These are phyloP conservation scores for Royoungia palumana DNA, from an alignment of 768 basidiomycete species.

Conservation along the genomic window DNA sequence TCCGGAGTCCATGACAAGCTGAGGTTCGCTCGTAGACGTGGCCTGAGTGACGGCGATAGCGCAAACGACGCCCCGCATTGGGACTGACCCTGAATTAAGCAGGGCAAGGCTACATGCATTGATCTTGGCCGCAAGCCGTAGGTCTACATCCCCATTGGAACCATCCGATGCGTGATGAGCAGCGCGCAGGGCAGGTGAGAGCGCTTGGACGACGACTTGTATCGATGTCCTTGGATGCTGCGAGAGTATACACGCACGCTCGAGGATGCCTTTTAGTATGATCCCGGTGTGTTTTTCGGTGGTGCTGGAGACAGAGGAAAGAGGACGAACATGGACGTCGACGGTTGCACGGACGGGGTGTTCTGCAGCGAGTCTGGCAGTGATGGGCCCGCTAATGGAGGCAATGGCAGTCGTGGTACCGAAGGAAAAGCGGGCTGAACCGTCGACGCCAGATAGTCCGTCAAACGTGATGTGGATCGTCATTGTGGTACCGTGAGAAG, in stretches of 20 bases:
- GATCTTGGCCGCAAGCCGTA: conserved; percentile 59
- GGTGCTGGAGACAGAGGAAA: conserved; percentile 66
- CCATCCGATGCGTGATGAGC: too few relatives aligned
- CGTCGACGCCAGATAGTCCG: conserved; percentile 66
- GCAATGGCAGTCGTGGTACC: conserved; percentile 46
- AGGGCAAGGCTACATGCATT: conserved; percentile 71
- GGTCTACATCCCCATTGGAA: conserved; percentile 26
- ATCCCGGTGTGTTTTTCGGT: conserved; percentile 58
- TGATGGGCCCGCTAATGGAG: conserved; percentile 79
- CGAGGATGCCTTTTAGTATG: conserved; percentile 52
- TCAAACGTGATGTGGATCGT: conserved; percentile 47
- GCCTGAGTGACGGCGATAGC: conserved; percentile 57
- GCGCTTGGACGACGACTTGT: conserved; percentile 72
- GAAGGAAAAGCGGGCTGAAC: conserved; percentile 63
- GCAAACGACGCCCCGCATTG: conserved; percentile 72
- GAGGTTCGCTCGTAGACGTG: conserved; percentile 6
- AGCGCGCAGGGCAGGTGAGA: conserved; percentile 25
- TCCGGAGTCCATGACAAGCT: conserved; percentile 51
- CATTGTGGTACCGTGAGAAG: too few relatives aligned
- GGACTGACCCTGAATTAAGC: conserved; percentile 64
- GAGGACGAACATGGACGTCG: conserved; percentile 69
- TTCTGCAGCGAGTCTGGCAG: conserved; percentile 67
- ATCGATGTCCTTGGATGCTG: conserved; percentile 70
- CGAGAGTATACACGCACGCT: conserved; percentile 61
- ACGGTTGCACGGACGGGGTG: conserved; percentile 69